Evolutionary conservation across 768 basidiomycete species (phyloP).

Genomic region (Termitomyces sp.): DNA sequence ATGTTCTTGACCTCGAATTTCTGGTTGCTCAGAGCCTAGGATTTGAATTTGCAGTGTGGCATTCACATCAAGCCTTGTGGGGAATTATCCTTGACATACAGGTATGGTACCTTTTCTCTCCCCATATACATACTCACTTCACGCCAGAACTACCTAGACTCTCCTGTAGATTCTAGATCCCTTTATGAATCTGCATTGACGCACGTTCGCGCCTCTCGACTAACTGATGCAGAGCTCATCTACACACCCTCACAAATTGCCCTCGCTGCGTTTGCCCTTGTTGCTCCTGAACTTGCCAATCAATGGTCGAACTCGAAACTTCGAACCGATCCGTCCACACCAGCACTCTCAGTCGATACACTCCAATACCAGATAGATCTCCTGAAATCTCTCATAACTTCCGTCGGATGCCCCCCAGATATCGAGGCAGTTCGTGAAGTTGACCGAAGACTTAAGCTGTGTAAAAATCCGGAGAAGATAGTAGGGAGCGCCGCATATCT

Average conservation of each 20-base stretch:
- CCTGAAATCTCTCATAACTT: conserved; percentile 55
- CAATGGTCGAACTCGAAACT: conserved; percentile 55
- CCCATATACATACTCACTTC: background rate
- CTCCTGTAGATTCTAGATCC: conserved; percentile 43
- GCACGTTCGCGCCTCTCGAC: conserved; percentile 73
- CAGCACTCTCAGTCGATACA: conserved; percentile 22
- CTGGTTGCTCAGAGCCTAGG: conserved; percentile 90
- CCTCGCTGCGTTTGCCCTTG: conserved; percentile 70
- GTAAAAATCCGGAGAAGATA: conserved; percentile 96
- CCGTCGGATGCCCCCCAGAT: conserved; percentile 61
- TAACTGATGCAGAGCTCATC: conserved; percentile 89
- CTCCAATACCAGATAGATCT: conserved; percentile 40
- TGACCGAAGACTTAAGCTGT: conserved; percentile 80
- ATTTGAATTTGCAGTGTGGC: conserved; percentile 95
- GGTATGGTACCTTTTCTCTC: conserved; percentile 36
- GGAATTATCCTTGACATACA: conserved; percentile 88
- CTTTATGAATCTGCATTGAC: conserved; percentile 65
- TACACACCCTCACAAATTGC: conserved; percentile 95
- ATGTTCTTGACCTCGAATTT: conserved; percentile 94
- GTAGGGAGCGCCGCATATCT: conserved; percentile 84
- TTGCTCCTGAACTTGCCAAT: conserved; percentile 53
- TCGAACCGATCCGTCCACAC: conserved; percentile 15
- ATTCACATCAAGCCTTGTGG: conserved; percentile 84
- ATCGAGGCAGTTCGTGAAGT: conserved; percentile 86
- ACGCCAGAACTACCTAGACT: conserved; percentile 55